Conservation (phyloP, 257 asterid genomes). For the Solanum dulcamara region DNA sequence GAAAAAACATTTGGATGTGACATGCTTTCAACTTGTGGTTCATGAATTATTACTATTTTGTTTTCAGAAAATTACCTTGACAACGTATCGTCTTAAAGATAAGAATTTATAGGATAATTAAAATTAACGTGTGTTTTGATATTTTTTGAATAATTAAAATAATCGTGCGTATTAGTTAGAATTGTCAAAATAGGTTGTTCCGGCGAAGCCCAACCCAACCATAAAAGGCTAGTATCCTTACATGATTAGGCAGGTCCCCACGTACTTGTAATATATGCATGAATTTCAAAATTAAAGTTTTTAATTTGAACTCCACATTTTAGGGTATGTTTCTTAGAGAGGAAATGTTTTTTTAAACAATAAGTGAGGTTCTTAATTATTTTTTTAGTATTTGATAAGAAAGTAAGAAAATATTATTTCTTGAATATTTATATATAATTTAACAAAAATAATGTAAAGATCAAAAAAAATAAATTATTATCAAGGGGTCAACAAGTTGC, state of each 20-base stretch:
- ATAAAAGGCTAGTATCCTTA: background rate
- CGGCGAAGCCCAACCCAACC: too few relatives aligned
- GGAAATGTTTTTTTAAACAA: background rate
- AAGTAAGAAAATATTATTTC: too few relatives aligned
- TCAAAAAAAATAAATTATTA: too few relatives aligned
- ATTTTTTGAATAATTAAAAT: too few relatives aligned
- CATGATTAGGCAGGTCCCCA: background rate
- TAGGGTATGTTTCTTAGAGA: background rate
- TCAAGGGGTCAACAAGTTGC: background rate
- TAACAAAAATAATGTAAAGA: too few relatives aligned
- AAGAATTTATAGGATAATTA: too few relatives aligned
- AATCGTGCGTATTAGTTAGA: too few relatives aligned
- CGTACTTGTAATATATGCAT: background rate
- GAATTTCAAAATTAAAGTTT: background rate
- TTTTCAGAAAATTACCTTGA: background rate
- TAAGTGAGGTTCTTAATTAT: too few relatives aligned
- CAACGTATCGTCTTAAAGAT: background rate
- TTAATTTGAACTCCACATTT: background rate
- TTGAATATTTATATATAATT: too few relatives aligned
- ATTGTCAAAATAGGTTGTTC: too few relatives aligned
- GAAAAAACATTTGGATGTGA: background rate
- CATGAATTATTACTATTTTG: background rate
- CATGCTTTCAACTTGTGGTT: background rate
- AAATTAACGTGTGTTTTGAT: background rate
- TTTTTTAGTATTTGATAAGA: too few relatives aligned